Base-by-base conservation (phyloP, 495 filamentous ascomycete genomes). In the Annulohypoxylon nitens region DNA sequence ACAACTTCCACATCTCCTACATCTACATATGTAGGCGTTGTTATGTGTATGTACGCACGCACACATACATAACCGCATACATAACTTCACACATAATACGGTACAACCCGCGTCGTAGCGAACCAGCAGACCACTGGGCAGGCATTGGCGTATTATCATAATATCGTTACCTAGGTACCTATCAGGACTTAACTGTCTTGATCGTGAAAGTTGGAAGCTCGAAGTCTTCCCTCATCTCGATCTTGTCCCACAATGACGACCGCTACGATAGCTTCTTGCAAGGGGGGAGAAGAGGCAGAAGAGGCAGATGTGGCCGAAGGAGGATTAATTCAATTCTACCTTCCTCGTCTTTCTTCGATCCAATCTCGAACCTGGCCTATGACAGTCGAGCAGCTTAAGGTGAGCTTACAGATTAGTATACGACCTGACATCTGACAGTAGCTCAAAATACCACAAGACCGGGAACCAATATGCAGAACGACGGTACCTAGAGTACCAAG, bases 171-270 rank as follows among this genome's bases (percentile, higher is more conserved):
- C 68, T 41, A 57, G 6, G 16, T 55, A 55, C 7, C 48, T 39
- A 26, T 53, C 12, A 25, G 57, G 25, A 70, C 45, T 30, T 30
- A 30, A 30, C 30, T 33, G 25, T 33, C 41, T 63, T 20, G 9
- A 51, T n/a, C 61, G 60, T 63, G 18, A n/a, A 47, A 61, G 34
- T 30, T 10, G 1, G 20, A 30, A 30, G 30, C 30, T 30, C 30
- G 7, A 30, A 12, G 8, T 23, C 11, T 61, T 23, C 39, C 12
- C 23, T n/a, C 69, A 75, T 75, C 73, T 75, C 73, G 73, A 75
- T 75, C 73, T 67, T 69, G 69, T 72, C 69, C 69, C 69, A 72
- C 73, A 63, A 73, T 75, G 69, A 75, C 73, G 69, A 64, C 61
- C 34, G 18, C 23, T n/a, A 55, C 61, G 62, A 61, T 61, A 66